Conservation (phyloP, 164 flowering plant species). For the Berberis thunbergii region DNA sequence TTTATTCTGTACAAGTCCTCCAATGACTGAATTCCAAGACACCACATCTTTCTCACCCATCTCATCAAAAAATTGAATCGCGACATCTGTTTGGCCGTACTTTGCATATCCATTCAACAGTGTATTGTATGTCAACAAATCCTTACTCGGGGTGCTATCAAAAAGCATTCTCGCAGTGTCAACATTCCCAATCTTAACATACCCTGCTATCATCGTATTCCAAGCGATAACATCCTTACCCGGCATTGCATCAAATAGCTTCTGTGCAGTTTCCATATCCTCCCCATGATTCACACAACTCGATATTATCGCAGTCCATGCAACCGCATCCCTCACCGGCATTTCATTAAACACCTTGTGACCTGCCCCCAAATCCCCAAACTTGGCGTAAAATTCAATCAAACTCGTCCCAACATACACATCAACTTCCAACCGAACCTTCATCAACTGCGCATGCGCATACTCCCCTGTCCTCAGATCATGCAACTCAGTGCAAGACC, state of each 20-base stretch:
- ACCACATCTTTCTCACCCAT: constrained; percentile 36
- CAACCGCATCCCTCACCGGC: constrained; percentile 18
- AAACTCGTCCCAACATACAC: constrained; percentile 21
- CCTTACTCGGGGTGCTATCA: constrained; percentile 24
- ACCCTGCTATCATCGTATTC: constrained; percentile 31
- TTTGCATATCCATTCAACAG: constrained; percentile 24
- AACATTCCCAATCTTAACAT: constrained; percentile 27
- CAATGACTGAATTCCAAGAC: constrained; percentile 36
- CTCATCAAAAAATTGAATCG: constrained; percentile 19
- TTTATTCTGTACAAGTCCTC: constrained; percentile 26
- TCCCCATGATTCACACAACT: constrained; percentile 16
- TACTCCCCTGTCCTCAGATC: constrained; percentile 17
- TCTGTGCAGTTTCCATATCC: constrained; percentile 24
- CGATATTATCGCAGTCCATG: constrained; percentile 20
- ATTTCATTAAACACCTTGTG: constrained; percentile 18
- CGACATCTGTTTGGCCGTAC: constrained; percentile 11
- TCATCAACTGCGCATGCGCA: constrained; percentile 24
- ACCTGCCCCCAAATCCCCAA: constrained; percentile 12
- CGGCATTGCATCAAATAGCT: constrained; percentile 27
- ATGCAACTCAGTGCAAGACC: constrained; percentile 26
- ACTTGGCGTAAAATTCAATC: constrained; percentile 19
- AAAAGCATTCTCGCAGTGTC: constrained; percentile 22
- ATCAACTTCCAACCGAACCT: constrained; percentile 18
- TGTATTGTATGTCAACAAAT: constrained; percentile 24
- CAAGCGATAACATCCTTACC: constrained; percentile 26